Evolutionary conservation across 75 land plant species (phyloP).

Genomic region (Cupressus sempervirens): DNA sequence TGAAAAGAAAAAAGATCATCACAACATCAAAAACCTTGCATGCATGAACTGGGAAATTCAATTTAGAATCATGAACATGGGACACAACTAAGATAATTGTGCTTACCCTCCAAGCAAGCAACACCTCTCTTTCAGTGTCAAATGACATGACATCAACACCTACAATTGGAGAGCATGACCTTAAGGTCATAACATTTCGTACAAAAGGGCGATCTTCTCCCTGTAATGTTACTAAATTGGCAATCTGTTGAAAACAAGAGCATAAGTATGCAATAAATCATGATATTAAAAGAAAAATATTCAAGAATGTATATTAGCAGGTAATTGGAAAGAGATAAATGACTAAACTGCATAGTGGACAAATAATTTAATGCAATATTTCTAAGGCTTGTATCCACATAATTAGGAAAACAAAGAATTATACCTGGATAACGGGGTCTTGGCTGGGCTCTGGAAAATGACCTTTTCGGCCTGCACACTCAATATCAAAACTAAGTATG

Average conservation of each 20-base stretch:
- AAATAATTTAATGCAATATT: neutral
- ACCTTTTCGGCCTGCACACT: slow-evolving; percentile 99
- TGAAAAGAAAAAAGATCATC: neutral
- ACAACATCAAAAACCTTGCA: neutral
- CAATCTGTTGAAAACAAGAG: slow-evolving; percentile 49
- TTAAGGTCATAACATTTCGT: slow-evolving; percentile 96
- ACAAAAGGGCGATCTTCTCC: slow-evolving; percentile 89
- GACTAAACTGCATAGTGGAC: neutral
- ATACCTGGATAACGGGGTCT: slow-evolving; percentile 98
- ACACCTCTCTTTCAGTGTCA: slow-evolving; percentile 82
- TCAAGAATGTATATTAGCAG: neutral
- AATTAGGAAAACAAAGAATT: neutral
- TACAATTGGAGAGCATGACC: slow-evolving; percentile 96
- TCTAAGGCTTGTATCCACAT: neutral
- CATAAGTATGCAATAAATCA: neutral
- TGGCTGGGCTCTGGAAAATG: slow-evolving; percentile 94
- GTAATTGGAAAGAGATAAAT: neutral
- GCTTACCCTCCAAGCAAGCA: slow-evolving; percentile 97
- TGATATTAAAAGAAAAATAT: neutral
- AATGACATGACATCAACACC: slow-evolving; percentile 98
- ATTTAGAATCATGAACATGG: slow-evolving; percentile 1
- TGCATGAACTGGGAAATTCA: neutral
- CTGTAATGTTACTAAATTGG: slow-evolving; percentile 91
- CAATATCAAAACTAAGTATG: slow-evolving; percentile 97
- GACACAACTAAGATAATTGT: slow-evolving; percentile 6